A percentile compares a stretch with the other conserved stretches of the same genome.
Evolutionary conservation across 2,329 filamentous ascomycete species (phyloP).

Genomic region (Penicillium fuscoglaucum): DNA sequence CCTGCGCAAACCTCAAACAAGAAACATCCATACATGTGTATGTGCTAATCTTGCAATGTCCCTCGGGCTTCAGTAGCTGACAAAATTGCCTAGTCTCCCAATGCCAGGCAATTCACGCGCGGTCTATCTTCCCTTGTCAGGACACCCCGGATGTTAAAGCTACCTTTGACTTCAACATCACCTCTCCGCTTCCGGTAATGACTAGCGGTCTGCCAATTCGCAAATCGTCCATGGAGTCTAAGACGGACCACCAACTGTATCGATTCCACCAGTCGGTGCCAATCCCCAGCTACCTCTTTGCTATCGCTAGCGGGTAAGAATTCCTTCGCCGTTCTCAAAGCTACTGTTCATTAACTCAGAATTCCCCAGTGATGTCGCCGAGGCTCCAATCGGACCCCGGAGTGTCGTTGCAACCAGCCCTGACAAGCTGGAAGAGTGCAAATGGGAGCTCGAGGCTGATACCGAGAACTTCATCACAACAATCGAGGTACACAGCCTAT

Average conservation of each 20-base stretch:
- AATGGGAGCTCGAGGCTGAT: slow-evolving; percentile 88
- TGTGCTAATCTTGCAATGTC: slow-evolving; percentile 16
- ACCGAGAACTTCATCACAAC: slow-evolving; percentile 90
- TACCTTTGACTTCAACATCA: slow-evolving; percentile 87
- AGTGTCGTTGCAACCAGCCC: slow-evolving; percentile 85
- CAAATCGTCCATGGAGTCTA: slow-evolving; percentile 54
- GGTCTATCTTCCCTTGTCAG: slow-evolving; percentile 93
- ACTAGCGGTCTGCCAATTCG: slow-evolving; percentile 74
- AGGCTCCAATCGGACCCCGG: slow-evolving; percentile 80
- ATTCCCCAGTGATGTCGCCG: slow-evolving; percentile 69
- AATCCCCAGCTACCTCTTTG: slow-evolving; percentile 92
- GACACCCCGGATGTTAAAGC: slow-evolving; percentile 97
- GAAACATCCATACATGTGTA: slow-evolving; percentile 90
- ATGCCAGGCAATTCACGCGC: slow-evolving; percentile 93
- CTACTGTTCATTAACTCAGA: neutral
- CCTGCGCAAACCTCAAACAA: slow-evolving; percentile 93
- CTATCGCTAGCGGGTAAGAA: slow-evolving; percentile 66
- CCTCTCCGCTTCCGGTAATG: slow-evolving; percentile 83
- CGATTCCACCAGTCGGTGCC: slow-evolving; percentile 87
- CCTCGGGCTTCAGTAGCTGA: neutral
- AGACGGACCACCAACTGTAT: slow-evolving; percentile 63
- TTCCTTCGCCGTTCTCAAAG: neutral
- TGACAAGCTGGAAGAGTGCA: slow-evolving; percentile 77
- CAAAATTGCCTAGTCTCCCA: slow-evolving; percentile 64
- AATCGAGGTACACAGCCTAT: slow-evolving; percentile 64